phyloP scores from a whole-genome alignment of 2,329 filamentous ascomycete species.

The Ceratocystis albifundus region DNA sequence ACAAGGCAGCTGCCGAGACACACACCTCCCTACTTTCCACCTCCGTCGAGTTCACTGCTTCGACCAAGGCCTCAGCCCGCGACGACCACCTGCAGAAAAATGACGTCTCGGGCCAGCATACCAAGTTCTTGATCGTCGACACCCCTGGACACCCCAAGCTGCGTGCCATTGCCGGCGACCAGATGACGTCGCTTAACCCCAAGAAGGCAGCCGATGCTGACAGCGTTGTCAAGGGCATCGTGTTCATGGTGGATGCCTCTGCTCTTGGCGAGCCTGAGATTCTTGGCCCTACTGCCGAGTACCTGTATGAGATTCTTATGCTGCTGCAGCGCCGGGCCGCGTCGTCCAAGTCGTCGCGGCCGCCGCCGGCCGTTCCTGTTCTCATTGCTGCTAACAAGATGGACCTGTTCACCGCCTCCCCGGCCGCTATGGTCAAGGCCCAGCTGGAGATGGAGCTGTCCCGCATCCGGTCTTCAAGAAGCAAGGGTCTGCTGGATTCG shows the following conservation, averaged over 20 bases:
- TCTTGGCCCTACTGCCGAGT: slow-evolving; percentile 64
- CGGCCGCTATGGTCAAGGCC: slow-evolving; percentile 60
- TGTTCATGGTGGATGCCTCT: slow-evolving; percentile 84
- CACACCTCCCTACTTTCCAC: slow-evolving; percentile 44
- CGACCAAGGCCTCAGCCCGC: slow-evolving; percentile 35
- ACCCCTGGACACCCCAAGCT: slow-evolving; percentile 95
- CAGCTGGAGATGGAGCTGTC: slow-evolving; percentile 71
- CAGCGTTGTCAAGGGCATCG: slow-evolving; percentile 53
- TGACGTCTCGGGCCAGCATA: slow-evolving; percentile 44
- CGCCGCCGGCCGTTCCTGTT: slow-evolving; percentile 53
- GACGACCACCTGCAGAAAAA: slow-evolving; percentile 46
- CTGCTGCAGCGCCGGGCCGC: slow-evolving; percentile 63
- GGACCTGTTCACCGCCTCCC: slow-evolving; percentile 87
- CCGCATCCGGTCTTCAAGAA: slow-evolving; percentile 62
- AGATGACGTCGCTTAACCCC: slow-evolving; percentile 26
- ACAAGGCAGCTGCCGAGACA: slow-evolving; percentile 37
- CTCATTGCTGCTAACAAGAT: slow-evolving; percentile 89
- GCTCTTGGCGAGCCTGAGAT: slow-evolving; percentile 47
- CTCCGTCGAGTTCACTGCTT: slow-evolving; percentile 45
- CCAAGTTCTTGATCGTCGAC: slow-evolving; percentile 67
- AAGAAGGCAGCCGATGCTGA: slow-evolving; percentile 27
- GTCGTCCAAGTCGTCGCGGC: slow-evolving; percentile 35
- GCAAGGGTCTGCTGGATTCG: slow-evolving; percentile 72
- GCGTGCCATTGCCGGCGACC: slow-evolving; percentile 48
- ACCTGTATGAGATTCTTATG: slow-evolving; percentile 82